Percentiles rank a stretch among this genome's conserved stretches.
These are phyloP conservation scores for Schwanniomyces pseudopolymorphus DNA, from an alignment of 805 yeast genomes.

Conservation along the genomic window DNA sequence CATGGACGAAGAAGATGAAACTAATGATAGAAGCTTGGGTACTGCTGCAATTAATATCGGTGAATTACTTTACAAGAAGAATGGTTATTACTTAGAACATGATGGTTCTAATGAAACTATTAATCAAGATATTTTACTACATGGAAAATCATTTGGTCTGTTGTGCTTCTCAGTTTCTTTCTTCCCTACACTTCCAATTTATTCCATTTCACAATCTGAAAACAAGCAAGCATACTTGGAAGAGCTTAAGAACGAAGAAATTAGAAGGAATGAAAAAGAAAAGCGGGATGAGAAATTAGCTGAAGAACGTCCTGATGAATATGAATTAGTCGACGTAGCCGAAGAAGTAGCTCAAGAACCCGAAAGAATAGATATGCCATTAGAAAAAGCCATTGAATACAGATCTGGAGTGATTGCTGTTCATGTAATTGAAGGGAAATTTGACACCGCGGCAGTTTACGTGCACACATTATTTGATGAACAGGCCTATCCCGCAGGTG, in stretches of 20 bases:
- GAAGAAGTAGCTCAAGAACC: constrained; percentile 32
- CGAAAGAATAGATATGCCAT: constrained; percentile 44
- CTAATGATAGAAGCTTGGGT: constrained; percentile 67
- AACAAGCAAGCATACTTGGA: constrained; percentile 45
- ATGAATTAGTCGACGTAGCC: constrained; percentile 59
- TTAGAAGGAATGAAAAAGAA: constrained; percentile 43
- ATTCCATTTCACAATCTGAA: constrained; percentile 54
- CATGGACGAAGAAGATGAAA: constrained; percentile 65
- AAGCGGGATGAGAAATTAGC: constrained; percentile 49
- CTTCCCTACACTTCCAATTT: constrained; percentile 64
- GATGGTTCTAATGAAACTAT: constrained; percentile 51
- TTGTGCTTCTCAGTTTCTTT: constrained; percentile 59
- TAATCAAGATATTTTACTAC: constrained; percentile 43
- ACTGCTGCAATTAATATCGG: constrained; percentile 49
- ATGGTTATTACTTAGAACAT: constrained; percentile 48
- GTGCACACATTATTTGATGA: constrained; percentile 69
- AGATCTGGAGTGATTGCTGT: constrained; percentile 65
- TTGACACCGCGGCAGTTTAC: constrained; percentile 47
- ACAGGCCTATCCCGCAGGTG: constrained; percentile 55
- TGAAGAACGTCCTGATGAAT: constrained; percentile 58
- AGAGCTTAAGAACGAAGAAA: constrained; percentile 33
- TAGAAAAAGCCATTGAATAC: constrained; percentile 52
- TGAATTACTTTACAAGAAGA: constrained; percentile 46
- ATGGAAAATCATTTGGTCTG: constrained; percentile 44
- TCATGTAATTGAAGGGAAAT: constrained; percentile 49